These are phyloP conservation scores for Sonneratia caseolaris DNA, from an alignment of 345 rosid species.

Conservation along the genomic window DNA sequence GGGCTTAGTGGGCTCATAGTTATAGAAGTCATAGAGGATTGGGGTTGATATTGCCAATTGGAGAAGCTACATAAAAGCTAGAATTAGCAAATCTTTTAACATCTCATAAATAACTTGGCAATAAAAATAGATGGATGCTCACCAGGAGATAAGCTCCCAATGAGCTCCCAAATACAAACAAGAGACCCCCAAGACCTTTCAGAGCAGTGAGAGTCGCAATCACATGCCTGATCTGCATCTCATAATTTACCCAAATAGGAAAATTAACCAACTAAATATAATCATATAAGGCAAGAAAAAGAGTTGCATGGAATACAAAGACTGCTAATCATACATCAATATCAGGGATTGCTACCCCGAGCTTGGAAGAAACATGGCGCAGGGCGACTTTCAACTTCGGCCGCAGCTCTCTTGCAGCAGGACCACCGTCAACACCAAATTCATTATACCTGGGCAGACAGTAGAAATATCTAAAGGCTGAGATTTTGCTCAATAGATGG, in stretches of 20 bases:
- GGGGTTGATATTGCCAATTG: conserved; percentile 52
- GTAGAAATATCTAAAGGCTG: conserved; percentile 1
- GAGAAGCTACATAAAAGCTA: conserved; percentile 37
- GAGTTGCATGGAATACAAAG: background rate
- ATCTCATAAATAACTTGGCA: background rate
- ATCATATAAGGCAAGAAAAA: background rate
- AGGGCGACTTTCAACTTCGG: conserved; percentile 51
- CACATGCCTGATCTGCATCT: conserved; percentile 39
- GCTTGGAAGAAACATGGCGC: conserved; percentile 41
- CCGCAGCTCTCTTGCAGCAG: conserved; percentile 64
- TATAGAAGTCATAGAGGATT: conserved; percentile 77
- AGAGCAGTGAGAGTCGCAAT: conserved; percentile 29
- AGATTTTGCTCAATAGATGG: background rate
- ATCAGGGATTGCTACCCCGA: conserved; percentile 41
- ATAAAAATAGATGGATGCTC: conserved; percentile 15
- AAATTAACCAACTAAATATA: background rate
- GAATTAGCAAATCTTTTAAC: background rate
- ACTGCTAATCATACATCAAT: conserved; percentile 42
- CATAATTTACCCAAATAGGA: conserved; percentile 13
- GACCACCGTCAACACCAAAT: conserved; percentile 77
- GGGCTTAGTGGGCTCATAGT: conserved; percentile 37
- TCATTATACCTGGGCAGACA: conserved; percentile 44
- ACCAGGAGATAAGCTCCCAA: conserved; percentile 79
- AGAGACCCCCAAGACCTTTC: conserved; percentile 71
- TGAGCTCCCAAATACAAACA: conserved; percentile 64